Base-by-base conservation (phyloP, 2,329 filamentous ascomycete genomes). In the Paecilomyces niveus region DNA sequence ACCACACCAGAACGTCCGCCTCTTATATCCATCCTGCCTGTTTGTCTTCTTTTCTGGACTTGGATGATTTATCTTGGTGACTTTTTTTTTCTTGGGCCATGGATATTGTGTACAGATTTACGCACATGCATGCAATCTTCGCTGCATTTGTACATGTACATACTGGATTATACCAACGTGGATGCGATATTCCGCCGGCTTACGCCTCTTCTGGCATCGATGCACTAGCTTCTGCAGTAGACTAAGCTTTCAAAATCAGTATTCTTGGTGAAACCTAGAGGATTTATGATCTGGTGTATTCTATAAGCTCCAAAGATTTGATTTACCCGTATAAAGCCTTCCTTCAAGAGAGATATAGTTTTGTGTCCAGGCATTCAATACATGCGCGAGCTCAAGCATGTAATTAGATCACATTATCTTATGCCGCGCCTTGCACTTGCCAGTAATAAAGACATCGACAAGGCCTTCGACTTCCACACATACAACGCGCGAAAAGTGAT, bases 61-160 rank as follows among this genome's bases (percentile, higher is more conserved):
- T 18, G 39, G 39, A 45, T 45, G 39, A 13, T n/a, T 54, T 32
- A 32, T 33, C 11, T 52, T 18, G 10, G 15, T 53, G 26, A 21
- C 33, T 13, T 31, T 54, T 29, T 33, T 24, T 54, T 29, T 33
- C 22, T 22, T 22, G n/a, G 33, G 26, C 26, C 10, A 15, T 33
- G 53, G 53, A n/a, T 31, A 32, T 54, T 32, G 21, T 53, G 51
- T 53, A 53, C 24, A 29, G 51, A 53, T 32, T 24, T 53, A 53
- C 29, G 29, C 22, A 39, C 35, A n/a, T 39, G 35, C 35, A 39
- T 35, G 31, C 57, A 52, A 56, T 26, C 15, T 57, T 31, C 29
- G 13, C 24, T 58, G 54, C 55, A 53, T 53, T 24, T 51, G 8
- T 55, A 39, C 58, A 49, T 57, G 57, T 60, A 45, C 39, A 45